Evolutionary conservation across 306 rosid species (phyloP), one percentile per base, ranked within the genome.

Genomic region (Ziziphus jujuba): DNA sequence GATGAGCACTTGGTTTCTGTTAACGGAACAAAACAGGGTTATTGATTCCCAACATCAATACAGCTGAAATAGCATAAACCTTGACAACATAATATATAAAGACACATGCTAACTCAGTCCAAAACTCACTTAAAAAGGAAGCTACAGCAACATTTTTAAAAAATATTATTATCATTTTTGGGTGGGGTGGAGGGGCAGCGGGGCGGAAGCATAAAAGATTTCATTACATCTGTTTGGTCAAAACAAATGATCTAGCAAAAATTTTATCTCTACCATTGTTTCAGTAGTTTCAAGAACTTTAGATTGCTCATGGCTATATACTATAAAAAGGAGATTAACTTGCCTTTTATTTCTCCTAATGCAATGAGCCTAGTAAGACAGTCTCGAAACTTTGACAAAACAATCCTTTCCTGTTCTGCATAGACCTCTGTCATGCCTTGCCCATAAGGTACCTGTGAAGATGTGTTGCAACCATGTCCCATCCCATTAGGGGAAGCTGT

Each of bases 271-370:
- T n/a, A n/a, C n/a, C n/a, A n/a, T n/a, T n/a, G n/a, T n/a, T n/a
- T n/a, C n/a, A n/a, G n/a, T n/a, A n/a, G n/a, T n/a, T n/a, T n/a
- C n/a, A n/a, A 4, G 33, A 28, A 28, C 33, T 28, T 28, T 28
- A 28, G 33, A 28, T 4, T 28, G 33, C 33, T 28, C 33, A 28
- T 28, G 33, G 33, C 33, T 4, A 28, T 28, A 28, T 1, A 28
- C 33, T 40, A 15, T 10, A 68, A 58, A 65, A 60, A 25, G 78
- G 66, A 69, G 44, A 58, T 68, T 48, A 75, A 83, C 98, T 89
- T 84, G 73, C 99, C 99, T 57, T 85, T 95, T 75, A 87, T 87
- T 82, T 95, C 99, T 77, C 99, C 99, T 67, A 85, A 85, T n/a
- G 95, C 82, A 69, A 95, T 90, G 75, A 95, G 90, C 78, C 83